Conservation (phyloP, 176 grass and related monocot genomes). For the Aegilops tauschii region DNA sequence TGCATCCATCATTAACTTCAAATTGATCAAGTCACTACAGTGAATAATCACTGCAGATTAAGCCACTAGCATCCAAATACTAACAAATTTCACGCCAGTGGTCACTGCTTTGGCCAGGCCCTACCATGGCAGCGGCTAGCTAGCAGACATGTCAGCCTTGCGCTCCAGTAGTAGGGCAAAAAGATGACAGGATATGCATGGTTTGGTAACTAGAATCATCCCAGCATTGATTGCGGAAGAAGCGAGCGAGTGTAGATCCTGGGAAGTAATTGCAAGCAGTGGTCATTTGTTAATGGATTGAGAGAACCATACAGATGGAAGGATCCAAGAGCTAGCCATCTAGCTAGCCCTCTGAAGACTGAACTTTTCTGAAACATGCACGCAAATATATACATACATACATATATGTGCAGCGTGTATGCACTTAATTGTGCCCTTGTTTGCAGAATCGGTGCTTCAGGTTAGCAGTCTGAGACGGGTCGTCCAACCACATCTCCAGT, state of each 20-base stretch:
- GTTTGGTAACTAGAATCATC: constrained; percentile 3
- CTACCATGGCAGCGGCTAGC: constrained; percentile 8
- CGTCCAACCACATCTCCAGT: not conserved
- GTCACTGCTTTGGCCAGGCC: constrained; percentile 3
- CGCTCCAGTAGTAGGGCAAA: not conserved
- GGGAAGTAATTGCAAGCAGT: constrained; percentile 9
- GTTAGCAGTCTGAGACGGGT: not conserved
- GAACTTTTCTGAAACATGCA: constrained; percentile 12
- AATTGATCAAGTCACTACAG: constrained; percentile 6
- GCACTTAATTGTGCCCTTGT: not conserved
- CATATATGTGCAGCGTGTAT: too few species aligned
- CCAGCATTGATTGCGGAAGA: not conserved
- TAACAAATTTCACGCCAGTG: constrained; percentile 40
- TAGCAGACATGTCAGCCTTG: constrained; percentile 25
- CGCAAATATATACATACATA: too few species aligned
- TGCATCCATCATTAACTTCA: not conserved
- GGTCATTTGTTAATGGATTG: not conserved
- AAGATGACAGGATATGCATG: constrained; percentile 2
- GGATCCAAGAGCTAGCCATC: constrained; percentile 5
- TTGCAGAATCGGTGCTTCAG: not conserved
- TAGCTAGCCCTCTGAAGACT: constrained; percentile 4
- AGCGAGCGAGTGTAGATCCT: not conserved
- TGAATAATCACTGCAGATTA: not conserved
- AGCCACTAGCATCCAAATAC: constrained; percentile 7
- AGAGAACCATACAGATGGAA: not conserved